phyloP scores from a whole-genome alignment of 306 rosid species.

The Lablab purpureus region DNA sequence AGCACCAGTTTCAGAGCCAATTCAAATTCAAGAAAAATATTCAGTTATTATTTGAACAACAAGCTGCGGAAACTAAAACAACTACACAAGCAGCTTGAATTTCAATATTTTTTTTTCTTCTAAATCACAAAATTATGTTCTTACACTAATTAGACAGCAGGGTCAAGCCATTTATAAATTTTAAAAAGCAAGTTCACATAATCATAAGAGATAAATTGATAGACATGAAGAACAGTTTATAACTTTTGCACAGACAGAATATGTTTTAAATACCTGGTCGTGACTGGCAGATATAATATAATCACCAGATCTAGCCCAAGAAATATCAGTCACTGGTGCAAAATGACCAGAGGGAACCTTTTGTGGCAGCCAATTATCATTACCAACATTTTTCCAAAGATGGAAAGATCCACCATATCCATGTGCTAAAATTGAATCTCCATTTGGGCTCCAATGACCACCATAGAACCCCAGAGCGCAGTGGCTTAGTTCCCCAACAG shows the following conservation, averaged over 20 bases:
- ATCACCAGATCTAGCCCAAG: slow-evolving; percentile 85
- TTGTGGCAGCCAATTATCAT: slow-evolving; percentile 86
- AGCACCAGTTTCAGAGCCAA: slow-evolving; percentile 35
- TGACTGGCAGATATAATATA: slow-evolving; percentile 89
- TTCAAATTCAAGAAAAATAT: slow-evolving; percentile 30
- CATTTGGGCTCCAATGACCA: slow-evolving; percentile 93
- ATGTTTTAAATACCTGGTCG: slow-evolving; percentile 73
- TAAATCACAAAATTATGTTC: slow-evolving; percentile 12
- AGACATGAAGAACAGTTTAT: slow-evolving; percentile 22
- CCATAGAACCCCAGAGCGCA: slow-evolving; percentile 97
- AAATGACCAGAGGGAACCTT: slow-evolving; percentile 99
- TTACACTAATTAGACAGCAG: slow-evolving; percentile 32
- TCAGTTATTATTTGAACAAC: slow-evolving; percentile 19
- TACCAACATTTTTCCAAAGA: slow-evolving; percentile 88
- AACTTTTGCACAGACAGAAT: slow-evolving; percentile 19
- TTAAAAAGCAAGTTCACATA: neutral
- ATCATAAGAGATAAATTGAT: slow-evolving; percentile 21
- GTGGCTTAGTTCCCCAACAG: slow-evolving; percentile 96
- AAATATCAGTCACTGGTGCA: slow-evolving; percentile 80
- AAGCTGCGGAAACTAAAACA: neutral
- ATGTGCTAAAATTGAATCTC: slow-evolving; percentile 90
- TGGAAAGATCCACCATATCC: slow-evolving; percentile 99
- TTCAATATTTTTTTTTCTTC: slow-evolving; percentile 30
- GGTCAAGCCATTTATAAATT: slow-evolving; percentile 18
- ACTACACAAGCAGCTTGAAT: neutral